Evolutionary conservation across 164 flowering plant species (phyloP).

Genomic region (Kingdonia uniflora): DNA sequence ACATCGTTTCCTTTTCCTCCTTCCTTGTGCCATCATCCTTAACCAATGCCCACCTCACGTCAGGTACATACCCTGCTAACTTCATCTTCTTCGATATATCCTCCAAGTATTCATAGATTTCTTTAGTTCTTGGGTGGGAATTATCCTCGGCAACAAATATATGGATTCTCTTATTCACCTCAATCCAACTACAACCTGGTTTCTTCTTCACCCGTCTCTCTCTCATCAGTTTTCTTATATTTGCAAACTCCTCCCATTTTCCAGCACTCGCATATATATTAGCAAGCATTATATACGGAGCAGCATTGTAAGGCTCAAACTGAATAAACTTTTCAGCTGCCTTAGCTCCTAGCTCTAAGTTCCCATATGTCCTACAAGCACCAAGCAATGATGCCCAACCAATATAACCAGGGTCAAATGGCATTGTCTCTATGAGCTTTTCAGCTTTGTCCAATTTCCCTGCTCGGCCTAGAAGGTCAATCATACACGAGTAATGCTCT

Average conservation of each 20-base stretch:
- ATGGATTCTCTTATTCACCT: neutral
- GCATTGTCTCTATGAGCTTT: constrained; percentile 49
- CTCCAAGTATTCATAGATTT: neutral
- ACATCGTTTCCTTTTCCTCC: neutral
- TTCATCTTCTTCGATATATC: neutral
- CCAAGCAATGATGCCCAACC: constrained; percentile 93
- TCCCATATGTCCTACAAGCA: constrained; percentile 60
- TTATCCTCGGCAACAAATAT: neutral
- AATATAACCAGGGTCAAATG: constrained; percentile 48
- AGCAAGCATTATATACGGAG: constrained; percentile 69
- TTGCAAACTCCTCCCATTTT: constrained; percentile 58
- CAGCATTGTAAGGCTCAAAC: constrained; percentile 39
- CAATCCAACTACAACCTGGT: constrained; percentile 54
- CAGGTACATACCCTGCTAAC: neutral
- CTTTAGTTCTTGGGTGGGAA: neutral
- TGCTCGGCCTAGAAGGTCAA: constrained; percentile 79
- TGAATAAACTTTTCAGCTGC: constrained; percentile 76
- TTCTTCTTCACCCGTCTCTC: constrained; percentile 49
- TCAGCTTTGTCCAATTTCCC: constrained; percentile 67
- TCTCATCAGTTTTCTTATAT: constrained; percentile 70
- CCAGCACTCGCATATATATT: constrained; percentile 76
- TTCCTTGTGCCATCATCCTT: neutral
- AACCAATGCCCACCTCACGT: neutral
- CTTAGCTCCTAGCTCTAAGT: constrained; percentile 52
- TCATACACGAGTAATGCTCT: constrained; percentile 78